A percentile compares a stretch with the other conserved stretches of the same genome.
Conservation (phyloP, 2,329 filamentous ascomycete species). For the Pseudonectria foliicola region DNA sequence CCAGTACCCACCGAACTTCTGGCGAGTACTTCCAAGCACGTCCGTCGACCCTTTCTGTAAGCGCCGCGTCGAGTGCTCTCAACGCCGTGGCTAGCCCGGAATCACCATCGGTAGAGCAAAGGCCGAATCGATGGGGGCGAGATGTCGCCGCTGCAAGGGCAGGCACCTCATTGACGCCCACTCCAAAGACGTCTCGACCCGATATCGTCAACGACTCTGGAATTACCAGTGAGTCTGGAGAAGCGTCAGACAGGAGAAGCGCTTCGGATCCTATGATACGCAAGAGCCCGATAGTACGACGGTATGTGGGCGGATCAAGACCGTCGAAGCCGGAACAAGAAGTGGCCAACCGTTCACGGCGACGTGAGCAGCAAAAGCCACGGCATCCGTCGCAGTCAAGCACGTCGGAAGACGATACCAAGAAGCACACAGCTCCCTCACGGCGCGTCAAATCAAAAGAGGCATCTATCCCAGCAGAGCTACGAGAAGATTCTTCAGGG, state of each 20-base stretch:
- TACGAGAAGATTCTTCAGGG: conserved; percentile 41
- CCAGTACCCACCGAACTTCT: conserved; percentile 28
- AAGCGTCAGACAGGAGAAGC: conserved; percentile 12
- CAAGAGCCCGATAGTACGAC: conserved; percentile 12
- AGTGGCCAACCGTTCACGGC: conserved; percentile 12
- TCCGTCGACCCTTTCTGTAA: conserved; percentile 44
- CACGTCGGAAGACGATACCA: conserved; percentile 19
- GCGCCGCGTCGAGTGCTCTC: conserved; percentile 50
- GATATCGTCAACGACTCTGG: conserved; percentile 10
- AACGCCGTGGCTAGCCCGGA: conserved; percentile 27
- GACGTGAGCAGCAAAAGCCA: conserved; percentile 12
- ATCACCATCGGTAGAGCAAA: conserved; percentile 9
- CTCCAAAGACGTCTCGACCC: conserved; percentile 10
- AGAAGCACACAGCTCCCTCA: conserved; percentile 18
- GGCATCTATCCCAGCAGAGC: conserved; percentile 32
- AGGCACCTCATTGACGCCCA: conserved; percentile 6
- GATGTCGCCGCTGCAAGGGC: conserved; percentile 3
- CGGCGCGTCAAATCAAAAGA: conserved; percentile 24
- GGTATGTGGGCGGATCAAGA: conserved; percentile 8
- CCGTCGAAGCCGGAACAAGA: conserved; percentile 9
- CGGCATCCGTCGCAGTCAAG: conserved; percentile 19
- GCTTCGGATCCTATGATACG: conserved; percentile 9
- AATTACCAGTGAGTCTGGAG: conserved; percentile 16
- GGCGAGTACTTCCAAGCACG: conserved; percentile 32
- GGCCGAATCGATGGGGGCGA: conserved; percentile 12